Evolutionary conservation across 225 moss, liverwort and hornwort genomes (phyloP).

Genomic region (Antitrichia curtipendula): DNA sequence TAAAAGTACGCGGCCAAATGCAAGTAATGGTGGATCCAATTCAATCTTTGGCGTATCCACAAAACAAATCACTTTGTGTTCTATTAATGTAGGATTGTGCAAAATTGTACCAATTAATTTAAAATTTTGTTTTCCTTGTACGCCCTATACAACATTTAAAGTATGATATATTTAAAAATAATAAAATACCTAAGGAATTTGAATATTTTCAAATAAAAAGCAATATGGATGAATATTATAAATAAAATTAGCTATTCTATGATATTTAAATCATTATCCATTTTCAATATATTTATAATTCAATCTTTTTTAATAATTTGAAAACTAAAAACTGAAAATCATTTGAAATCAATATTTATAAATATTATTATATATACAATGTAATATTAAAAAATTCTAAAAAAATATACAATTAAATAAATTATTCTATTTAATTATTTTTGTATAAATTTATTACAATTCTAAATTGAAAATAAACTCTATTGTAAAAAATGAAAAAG

Average conservation of each 20-base stretch:
- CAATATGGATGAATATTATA: too few relatives aligned
- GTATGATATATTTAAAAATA: too few relatives aligned
- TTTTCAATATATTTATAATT: background rate
- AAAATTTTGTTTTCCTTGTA: slow-evolving; percentile 18
- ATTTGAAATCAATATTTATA: background rate
- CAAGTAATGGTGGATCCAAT: background rate
- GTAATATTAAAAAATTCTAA: too few relatives aligned
- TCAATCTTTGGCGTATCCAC: slow-evolving; percentile 23
- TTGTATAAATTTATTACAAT: background rate
- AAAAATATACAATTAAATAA: too few relatives aligned
- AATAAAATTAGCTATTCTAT: background rate
- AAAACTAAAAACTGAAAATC: background rate
- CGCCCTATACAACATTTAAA: background rate
- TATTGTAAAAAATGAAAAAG: accelerated
- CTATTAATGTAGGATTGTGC: slow-evolving; percentile 11
- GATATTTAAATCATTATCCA: too few relatives aligned
- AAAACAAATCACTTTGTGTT: slow-evolving; percentile 25
- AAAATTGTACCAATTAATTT: slow-evolving; percentile 27
- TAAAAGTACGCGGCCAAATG: slow-evolving; percentile 15
- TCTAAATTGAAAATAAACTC: background rate
- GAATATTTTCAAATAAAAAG: background rate
- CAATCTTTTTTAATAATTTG: accelerated
- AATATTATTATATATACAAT: too few relatives aligned
- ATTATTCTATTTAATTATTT: background rate
- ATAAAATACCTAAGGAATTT: accelerated